Evolutionary conservation across 2,329 filamentous ascomycete genomes (phyloP).

Genomic region (Alternaria triticina): DNA sequence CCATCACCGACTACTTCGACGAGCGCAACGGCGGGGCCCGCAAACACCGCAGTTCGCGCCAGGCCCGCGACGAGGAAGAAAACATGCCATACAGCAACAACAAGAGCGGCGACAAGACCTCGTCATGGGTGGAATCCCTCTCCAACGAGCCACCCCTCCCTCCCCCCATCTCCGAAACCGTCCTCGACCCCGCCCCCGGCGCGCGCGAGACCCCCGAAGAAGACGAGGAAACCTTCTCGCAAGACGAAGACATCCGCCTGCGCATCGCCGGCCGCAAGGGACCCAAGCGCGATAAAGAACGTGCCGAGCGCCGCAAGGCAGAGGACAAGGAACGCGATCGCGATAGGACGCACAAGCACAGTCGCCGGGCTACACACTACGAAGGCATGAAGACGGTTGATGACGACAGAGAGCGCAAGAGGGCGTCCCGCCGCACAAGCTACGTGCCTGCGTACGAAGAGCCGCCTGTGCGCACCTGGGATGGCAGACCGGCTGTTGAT

Average conservation of each 20-base stretch:
- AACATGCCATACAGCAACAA: slow-evolving; percentile 45
- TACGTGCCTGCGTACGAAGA: slow-evolving; percentile 43
- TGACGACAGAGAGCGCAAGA: slow-evolving; percentile 31
- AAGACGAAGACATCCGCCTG: slow-evolving; percentile 49
- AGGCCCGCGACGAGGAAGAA: slow-evolving; percentile 35
- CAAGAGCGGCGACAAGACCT: slow-evolving; percentile 56
- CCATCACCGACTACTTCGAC: slow-evolving; percentile 54
- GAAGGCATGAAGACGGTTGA: slow-evolving; percentile 29
- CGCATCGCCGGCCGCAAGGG: slow-evolving; percentile 41
- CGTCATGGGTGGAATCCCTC: slow-evolving; percentile 57
- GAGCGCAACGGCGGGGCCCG: slow-evolving; percentile 46
- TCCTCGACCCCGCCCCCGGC: slow-evolving; percentile 50
- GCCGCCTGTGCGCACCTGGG: slow-evolving; percentile 46
- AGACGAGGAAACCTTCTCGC: slow-evolving; percentile 45
- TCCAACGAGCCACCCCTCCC: slow-evolving; percentile 55
- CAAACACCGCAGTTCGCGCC: slow-evolving; percentile 38
- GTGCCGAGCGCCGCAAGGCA: slow-evolving; percentile 35
- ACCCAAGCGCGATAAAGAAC: slow-evolving; percentile 39
- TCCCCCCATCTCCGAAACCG: slow-evolving; percentile 54
- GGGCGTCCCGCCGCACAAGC: slow-evolving; percentile 37
- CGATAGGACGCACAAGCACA: slow-evolving; percentile 35
- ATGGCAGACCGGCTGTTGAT: slow-evolving; percentile 48
- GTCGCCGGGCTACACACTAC: slow-evolving; percentile 34
- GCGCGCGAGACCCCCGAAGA: slow-evolving; percentile 29
- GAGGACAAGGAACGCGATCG: slow-evolving; percentile 36